These are phyloP conservation scores for Claviceps monticola DNA, from an alignment of 2,329 filamentous ascomycete species.

Conservation along the genomic window DNA sequence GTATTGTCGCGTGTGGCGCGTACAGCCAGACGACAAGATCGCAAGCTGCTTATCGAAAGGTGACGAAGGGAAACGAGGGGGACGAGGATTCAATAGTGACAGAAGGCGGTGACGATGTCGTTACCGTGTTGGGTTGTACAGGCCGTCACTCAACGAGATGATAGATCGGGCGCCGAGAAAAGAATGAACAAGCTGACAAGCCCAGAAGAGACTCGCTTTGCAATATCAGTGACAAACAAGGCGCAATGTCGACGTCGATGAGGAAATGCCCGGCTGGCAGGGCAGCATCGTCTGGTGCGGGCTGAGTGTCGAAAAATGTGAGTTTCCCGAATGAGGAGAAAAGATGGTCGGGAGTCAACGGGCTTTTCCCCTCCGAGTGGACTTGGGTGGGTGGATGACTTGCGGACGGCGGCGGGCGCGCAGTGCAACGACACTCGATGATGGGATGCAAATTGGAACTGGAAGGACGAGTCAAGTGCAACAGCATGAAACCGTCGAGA, in stretches of 20 bases:
- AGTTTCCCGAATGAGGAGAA: slow-evolving; percentile 1
- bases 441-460: not conserved
- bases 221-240: not conserved
- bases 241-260: not conserved
- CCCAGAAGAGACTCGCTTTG: not conserved
- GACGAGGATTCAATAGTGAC: not conserved
- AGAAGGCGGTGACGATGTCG: slow-evolving; percentile 1
- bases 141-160: not conserved
- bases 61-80: not conserved
- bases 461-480: not conserved
- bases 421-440: not conserved
- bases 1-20: not conserved
- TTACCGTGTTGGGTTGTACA: not conserved
- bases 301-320: not conserved
- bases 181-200: not conserved
- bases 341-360: not conserved
- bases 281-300: slow-evolving; percentile 3
- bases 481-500: not conserved
- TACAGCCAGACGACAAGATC: not conserved
- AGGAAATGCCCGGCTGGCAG: not conserved
- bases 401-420: not conserved
- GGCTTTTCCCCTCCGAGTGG: not conserved
- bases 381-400: not conserved
- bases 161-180: not conserved
- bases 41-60: not conserved